Evolutionary conservation across 495 filamentous ascomycete genomes (phyloP).

Genomic region (Daldinia childiae): DNA sequence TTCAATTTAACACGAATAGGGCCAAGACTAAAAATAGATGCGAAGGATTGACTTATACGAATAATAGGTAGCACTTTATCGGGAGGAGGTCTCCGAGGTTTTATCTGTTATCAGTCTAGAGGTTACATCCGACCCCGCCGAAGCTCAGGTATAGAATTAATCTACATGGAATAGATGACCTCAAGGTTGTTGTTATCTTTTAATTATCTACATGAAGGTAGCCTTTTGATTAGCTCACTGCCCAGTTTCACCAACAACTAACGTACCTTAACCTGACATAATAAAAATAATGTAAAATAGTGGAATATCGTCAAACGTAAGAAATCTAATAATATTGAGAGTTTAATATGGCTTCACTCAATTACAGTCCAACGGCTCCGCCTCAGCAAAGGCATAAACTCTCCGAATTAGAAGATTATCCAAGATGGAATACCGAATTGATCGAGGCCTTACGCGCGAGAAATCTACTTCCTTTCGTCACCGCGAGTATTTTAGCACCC

Average conservation of each 20-base stretch:
- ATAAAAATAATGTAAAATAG: neutral
- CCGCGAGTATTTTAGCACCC: constrained; percentile 23
- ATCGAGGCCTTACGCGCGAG: constrained; percentile 27
- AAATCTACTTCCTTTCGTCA: constrained; percentile 30
- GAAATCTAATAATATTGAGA: constrained; percentile 6
- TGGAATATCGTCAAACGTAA: neutral
- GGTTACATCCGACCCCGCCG: constrained; percentile 11
- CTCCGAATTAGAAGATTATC: constrained; percentile 18
- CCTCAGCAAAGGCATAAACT: constrained; percentile 23
- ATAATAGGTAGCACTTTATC: neutral
- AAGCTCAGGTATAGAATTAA: neutral
- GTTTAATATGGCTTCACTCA: constrained; percentile 27
- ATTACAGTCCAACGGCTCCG: neutral
- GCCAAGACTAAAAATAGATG: neutral
- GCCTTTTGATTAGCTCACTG: neutral
- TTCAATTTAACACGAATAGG: too few relatives aligned
- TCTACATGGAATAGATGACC: neutral
- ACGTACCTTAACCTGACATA: too few relatives aligned
- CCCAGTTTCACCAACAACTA: neutral
- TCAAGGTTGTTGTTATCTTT: neutral
- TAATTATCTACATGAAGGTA: too few relatives aligned
- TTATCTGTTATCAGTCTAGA: constrained; percentile 2
- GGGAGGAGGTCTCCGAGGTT: neutral
- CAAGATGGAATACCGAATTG: constrained; percentile 33
- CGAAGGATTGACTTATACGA: neutral